Evolutionary conservation across 371 early-diverging fungal species (phyloP), one percentile per base, ranked within the genome.

Genomic region (Zychaea mexicana): DNA sequence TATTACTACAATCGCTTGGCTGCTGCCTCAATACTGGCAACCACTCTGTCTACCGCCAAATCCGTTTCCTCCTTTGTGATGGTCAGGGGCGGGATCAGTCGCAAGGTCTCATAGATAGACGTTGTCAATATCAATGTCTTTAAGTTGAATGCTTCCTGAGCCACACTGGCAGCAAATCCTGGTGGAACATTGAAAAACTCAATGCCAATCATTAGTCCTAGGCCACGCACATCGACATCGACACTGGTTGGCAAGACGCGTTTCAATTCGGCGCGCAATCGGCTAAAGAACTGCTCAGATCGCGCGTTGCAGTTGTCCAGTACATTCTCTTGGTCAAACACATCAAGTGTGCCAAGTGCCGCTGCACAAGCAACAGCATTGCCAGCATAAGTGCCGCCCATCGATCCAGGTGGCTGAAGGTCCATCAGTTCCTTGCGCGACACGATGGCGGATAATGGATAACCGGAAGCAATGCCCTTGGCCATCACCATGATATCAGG

Each of bases 131-230:
- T 12, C 13, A 86, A 59, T 28, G 80, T 78, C 63, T 86, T 79
- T 30, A 65, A 63, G 26, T 82, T 76, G 15, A 76, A 63, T 17
- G 76, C 75, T 36, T 82, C 78, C 26, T 61, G 22, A 9, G 77
- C 71, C 32, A 82, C 65, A 27, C 61, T 52, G 42, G 30, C 58
- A n/a, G 78, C 78, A 59, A 81, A 79, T 24, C 79, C 82, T 42
- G 62, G 39, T 15, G 80, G 80, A 13, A 67, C 80, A 33, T 72
- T 71, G 65, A 77, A 61, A 56, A 84, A 86, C 55, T 85, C 85
- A 42, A 86, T 65, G 57, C 85, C 87, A 64, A 85, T 79, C 83
- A 86, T 84, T 17, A 86, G 57, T 49, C 85, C 85, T 21, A 78
- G 66, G 52, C 87, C 87, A 61, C 87, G 82, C 56, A 86, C 70